Evolutionary conservation across 257 asterid species (phyloP).

Genomic region (Scutellaria baicalensis): DNA sequence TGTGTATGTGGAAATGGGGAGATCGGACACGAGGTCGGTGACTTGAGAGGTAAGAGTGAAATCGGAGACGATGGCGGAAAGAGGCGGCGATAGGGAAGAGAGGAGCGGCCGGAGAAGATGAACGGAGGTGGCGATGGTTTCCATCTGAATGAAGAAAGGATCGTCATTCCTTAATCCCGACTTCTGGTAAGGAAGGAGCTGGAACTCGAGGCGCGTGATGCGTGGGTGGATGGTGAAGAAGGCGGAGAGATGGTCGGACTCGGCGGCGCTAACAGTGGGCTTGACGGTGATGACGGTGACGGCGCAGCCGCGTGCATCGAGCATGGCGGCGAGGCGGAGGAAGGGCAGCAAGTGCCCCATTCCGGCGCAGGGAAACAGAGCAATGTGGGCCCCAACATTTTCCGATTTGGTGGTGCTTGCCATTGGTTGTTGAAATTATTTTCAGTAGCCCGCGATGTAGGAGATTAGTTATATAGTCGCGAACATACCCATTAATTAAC

Average conservation of each 20-base stretch:
- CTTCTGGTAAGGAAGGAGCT: conserved; percentile 22
- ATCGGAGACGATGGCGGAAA: conserved; percentile 34
- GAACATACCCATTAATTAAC: no score
- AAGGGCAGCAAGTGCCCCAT: conserved; percentile 48
- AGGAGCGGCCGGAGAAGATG: conserved; percentile 32
- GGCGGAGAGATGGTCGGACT: conserved; percentile 25
- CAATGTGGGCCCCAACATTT: conserved; percentile 25
- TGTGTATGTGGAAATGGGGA: conserved; percentile 8
- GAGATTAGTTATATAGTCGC: no score
- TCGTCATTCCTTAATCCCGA: conserved; percentile 28
- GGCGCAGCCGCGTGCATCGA: conserved; percentile 29
- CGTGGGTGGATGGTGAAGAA: conserved; percentile 25
- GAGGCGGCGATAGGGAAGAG: conserved; percentile 22
- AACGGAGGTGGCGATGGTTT: conserved; percentile 29
- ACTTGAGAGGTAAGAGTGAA: conserved; percentile 5
- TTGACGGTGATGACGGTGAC: conserved; percentile 36
- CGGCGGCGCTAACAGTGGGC: conserved; percentile 39
- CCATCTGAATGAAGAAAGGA: conserved; percentile 40
- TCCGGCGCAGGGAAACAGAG: conserved; percentile 44
- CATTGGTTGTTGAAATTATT: background rate
- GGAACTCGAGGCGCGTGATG: conserved; percentile 27
- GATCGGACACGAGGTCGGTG: background rate
- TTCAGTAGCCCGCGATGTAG: background rate
- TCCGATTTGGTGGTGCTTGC: background rate
- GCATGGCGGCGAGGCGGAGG: conserved; percentile 40